Conservation (phyloP, 306 rosid genomes). For the Castanospermum australe region DNA sequence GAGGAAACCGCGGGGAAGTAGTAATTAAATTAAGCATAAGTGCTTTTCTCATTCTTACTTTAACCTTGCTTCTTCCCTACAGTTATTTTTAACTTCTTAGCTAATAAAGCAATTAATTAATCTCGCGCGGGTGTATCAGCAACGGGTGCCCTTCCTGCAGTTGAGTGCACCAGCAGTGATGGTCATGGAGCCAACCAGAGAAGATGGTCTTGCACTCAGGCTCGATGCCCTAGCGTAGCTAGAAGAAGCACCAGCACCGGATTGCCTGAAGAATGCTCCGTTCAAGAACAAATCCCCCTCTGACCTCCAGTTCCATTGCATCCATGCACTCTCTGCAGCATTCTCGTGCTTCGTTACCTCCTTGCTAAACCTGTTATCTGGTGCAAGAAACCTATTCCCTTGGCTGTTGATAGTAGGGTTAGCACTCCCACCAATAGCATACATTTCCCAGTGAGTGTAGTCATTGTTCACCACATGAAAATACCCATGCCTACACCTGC, state of each 20-base stretch:
- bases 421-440: conserved; percentile 92
- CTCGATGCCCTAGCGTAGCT: conserved; percentile 75
- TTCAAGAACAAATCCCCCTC: conserved; percentile 81
- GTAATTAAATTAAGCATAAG: conserved; percentile 14
- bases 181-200: conserved; percentile 84
- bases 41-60: not conserved
- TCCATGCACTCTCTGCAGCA: conserved; percentile 67
- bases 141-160: conserved; percentile 62
- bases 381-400: conserved; percentile 84
- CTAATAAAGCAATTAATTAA: not conserved
- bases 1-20: not conserved
- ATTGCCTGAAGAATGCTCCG: conserved; percentile 73
- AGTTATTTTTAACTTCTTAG: not conserved
- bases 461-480: conserved; percentile 95
- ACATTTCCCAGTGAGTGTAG: conserved; percentile 97
- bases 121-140: conserved; percentile 27
- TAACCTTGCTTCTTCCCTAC: not conserved
- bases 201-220: conserved; percentile 80
- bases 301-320: conserved; percentile 84
- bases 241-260: conserved; percentile 67
- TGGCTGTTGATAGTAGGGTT: conserved; percentile 83
- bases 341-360: conserved; percentile 86
- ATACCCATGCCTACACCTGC: conserved; percentile 86
- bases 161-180: conserved; percentile 69
- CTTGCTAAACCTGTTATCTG: conserved; percentile 52